Base-by-base conservation (phyloP, 2,329 filamentous ascomycete species). In the Arthrobotrys megalospora region DNA sequence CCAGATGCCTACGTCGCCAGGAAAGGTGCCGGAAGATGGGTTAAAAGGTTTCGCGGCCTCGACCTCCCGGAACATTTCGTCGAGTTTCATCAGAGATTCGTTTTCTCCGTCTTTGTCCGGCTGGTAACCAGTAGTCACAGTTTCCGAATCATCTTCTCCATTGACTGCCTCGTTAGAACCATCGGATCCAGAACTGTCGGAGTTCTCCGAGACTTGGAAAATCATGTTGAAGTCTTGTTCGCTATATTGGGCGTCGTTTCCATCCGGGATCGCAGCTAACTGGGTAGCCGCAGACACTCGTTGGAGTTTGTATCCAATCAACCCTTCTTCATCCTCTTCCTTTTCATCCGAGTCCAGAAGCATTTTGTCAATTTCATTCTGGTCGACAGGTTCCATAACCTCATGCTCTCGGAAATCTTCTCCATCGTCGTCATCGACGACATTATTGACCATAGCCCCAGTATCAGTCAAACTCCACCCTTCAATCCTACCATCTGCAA, bases 291-390 rank as follows among this genome's bases (percentile, higher is more conserved):
- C 36, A n/a, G 52, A 3, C 12, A 63, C n/a, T 24, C 63, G 28
- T 32, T 65, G 47, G 1, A 75, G 24, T n/a, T 55, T 65, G 19
- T 75, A 68, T 16, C 70, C 70, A 38, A 71, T 71, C n/a, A 43
- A 21, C 2, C 5, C 21, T 21, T 63, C 43, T 12, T 47, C 34
- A 8, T 58, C 32, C 6, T 43, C 53, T 3, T 67, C 62, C 1
- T 63, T 41, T 10, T 50, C 32, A 12, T 52, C 12, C 12, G 19
- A n/a, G 16, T 64, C 60, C 0, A 48, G 6, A 1, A 68, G 16
- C 4, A 75, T 43, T 21, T 47, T 63, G 1, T 48, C 36, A 1
- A 66, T 32, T 14, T 65, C 36, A 10, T 48, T 12, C 2, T 58
- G 11, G 8, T 48, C 38, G 1, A 73, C 28, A 3, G 47, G 28